Evolutionary conservation across 148 eudicot genomes (phyloP).

Genomic region (Linanthus parryae): DNA sequence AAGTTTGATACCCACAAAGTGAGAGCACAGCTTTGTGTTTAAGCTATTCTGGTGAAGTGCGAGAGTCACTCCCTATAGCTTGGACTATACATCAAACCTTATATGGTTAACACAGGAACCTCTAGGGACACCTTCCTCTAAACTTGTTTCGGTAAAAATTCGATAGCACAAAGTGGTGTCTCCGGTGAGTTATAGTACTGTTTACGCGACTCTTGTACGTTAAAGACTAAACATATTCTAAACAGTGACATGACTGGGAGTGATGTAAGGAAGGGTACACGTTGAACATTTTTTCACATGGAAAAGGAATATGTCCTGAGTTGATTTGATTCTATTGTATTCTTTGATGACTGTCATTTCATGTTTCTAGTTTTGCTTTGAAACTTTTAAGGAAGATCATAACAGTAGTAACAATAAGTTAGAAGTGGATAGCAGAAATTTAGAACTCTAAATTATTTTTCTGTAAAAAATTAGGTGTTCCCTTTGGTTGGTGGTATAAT

Average conservation of each 20-base stretch:
- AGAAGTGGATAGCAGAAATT: background rate
- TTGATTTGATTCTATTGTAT: too few relatives aligned
- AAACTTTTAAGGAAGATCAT: background rate
- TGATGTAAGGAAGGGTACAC: background rate
- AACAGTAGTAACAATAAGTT: background rate
- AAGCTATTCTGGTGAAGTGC: background rate
- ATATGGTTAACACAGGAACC: background rate
- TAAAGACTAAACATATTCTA: conserved; percentile 2
- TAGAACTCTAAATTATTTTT: background rate
- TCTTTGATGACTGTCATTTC: background rate
- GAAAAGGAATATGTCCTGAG: background rate
- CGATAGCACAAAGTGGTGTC: background rate
- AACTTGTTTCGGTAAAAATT: background rate
- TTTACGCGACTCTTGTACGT: background rate
- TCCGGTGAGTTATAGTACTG: background rate
- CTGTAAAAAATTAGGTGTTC: too few relatives aligned
- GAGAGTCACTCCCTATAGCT: too few relatives aligned
- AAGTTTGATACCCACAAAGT: background rate
- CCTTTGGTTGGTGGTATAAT: too few relatives aligned
- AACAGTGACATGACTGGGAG: background rate
- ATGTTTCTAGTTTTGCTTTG: background rate
- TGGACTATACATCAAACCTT: background rate
- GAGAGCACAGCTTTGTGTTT: background rate
- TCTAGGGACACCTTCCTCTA: background rate
- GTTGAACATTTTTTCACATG: background rate